Percentiles rank a stretch among this genome's conserved stretches.
Conservation (phyloP, 1,284 basidiomycete species). For the Moesziomyces sp. region DNA sequence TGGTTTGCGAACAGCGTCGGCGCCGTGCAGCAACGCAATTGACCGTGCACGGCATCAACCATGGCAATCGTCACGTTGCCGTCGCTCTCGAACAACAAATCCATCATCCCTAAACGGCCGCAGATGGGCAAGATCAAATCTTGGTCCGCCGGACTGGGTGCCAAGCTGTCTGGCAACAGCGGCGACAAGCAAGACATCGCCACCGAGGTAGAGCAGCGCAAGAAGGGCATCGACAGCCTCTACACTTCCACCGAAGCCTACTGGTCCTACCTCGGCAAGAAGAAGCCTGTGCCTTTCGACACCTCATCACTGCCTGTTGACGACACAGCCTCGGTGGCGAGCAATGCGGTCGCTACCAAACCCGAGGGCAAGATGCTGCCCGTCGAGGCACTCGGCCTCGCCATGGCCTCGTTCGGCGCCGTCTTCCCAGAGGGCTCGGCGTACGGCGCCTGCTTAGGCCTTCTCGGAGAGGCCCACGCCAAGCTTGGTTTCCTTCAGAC, state of each 20-base stretch:
- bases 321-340: slow-evolving; percentile 25
- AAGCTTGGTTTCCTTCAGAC: slow-evolving; percentile 40
- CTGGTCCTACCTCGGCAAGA: slow-evolving; percentile 47
- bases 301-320: slow-evolving; percentile 16
- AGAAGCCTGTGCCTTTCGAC: slow-evolving; percentile 47
- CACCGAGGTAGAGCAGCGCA: slow-evolving; percentile 38
- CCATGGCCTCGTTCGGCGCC: slow-evolving; percentile 35
- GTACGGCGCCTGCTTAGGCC: slow-evolving; percentile 31
- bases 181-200: slow-evolving; percentile 31
- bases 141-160: slow-evolving; percentile 34
- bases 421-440: slow-evolving; percentile 25
- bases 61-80: slow-evolving; percentile 5
- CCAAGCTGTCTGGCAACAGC: slow-evolving; percentile 22
- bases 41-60: too few species aligned
- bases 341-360: slow-evolving; percentile 14
- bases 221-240: slow-evolving; percentile 34
- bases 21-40: too few species aligned
- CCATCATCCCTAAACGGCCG: slow-evolving; percentile 24
- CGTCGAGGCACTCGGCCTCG: slow-evolving; percentile 46
- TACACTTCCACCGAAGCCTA: slow-evolving; percentile 48
- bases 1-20: too few species aligned
- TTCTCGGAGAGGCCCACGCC: slow-evolving; percentile 42
- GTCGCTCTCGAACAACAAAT: slow-evolving; percentile 13
- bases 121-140: slow-evolving; percentile 29
- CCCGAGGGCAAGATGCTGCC: slow-evolving; percentile 42